A percentile compares a stretch with the other conserved stretches of the same genome.
These are phyloP conservation scores for Tuber calosporum DNA, from an alignment of 495 filamentous ascomycete species.

Conservation along the genomic window DNA sequence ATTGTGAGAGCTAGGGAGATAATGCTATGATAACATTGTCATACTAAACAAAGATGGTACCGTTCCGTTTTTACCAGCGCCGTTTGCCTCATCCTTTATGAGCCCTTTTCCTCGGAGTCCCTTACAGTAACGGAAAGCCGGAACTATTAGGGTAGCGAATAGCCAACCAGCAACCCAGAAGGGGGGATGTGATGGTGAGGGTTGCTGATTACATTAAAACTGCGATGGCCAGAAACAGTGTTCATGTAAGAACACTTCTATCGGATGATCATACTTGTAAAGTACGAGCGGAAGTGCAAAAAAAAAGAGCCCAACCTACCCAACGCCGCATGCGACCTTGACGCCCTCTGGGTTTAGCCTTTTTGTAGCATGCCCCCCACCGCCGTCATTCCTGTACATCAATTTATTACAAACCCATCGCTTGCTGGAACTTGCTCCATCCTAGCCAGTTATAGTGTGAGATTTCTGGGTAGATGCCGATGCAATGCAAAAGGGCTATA, in stretches of 20 bases:
- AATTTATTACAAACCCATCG: constrained; percentile 3
- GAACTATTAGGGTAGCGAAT: not conserved
- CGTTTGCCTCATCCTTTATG: not conserved
- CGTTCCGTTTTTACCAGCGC: not conserved
- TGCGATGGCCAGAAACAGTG: not conserved
- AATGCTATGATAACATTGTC: too few relatives aligned
- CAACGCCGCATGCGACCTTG: not conserved
- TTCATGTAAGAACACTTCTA: not conserved
- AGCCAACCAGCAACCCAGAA: not conserved
- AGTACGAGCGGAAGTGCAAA: not conserved
- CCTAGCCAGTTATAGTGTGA: not conserved
- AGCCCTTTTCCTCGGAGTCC: constrained; percentile 2
- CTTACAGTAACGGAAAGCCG: not conserved
- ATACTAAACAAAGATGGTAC: not conserved
- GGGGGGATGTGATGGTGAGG: not conserved
- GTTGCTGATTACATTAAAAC: not conserved
- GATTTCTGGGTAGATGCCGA: constrained; percentile 3
- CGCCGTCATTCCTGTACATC: constrained; percentile 5
- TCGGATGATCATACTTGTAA: not conserved
- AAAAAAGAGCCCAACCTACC: not conserved
- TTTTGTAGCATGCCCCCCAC: not conserved
- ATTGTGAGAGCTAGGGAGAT: not conserved
- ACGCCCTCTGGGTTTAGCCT: not conserved
- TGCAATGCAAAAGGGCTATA: not conserved
- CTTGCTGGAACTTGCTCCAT: not conserved